Conservation (phyloP, 306 rosid genomes). For the Quercus ilex region DNA sequence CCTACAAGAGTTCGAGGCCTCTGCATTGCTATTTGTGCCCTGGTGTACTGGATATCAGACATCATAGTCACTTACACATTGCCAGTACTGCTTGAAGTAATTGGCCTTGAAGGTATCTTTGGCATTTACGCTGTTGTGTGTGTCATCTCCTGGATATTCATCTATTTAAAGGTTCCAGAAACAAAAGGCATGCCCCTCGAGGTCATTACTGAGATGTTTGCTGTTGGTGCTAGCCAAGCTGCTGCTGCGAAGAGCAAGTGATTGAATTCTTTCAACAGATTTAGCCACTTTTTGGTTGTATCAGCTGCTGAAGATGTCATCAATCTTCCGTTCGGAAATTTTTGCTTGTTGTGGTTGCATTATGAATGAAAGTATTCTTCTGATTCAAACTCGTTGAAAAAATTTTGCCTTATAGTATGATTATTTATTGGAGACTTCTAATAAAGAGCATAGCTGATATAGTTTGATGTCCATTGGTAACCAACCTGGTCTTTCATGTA, state of each 20-base stretch:
- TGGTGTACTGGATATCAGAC: constrained; percentile 68
- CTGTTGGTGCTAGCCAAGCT: constrained; percentile 57
- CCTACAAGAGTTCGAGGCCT: constrained; percentile 83
- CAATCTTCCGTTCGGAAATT: neutral
- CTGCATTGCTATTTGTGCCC: constrained; percentile 72
- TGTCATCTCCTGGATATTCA: constrained; percentile 57
- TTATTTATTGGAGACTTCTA: neutral
- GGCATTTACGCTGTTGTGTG: constrained; percentile 61
- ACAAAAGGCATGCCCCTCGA: constrained; percentile 94
- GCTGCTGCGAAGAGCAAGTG: constrained; percentile 45
- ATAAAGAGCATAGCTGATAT: neutral
- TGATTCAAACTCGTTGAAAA: neutral
- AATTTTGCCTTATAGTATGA: neutral
- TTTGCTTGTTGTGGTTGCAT: neutral
- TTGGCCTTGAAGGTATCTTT: constrained; percentile 63
- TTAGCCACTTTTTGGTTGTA: neutral
- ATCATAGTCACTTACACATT: constrained; percentile 70
- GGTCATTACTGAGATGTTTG: constrained; percentile 75
- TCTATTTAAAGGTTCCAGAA: constrained; percentile 77
- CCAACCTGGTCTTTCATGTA: neutral
- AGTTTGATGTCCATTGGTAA: neutral
- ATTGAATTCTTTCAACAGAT: neutral
- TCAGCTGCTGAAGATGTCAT: neutral
- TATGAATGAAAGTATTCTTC: neutral
- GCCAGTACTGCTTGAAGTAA: constrained; percentile 50